Conservation (phyloP, 768 basidiomycete genomes). For the Amanita exitialis region DNA sequence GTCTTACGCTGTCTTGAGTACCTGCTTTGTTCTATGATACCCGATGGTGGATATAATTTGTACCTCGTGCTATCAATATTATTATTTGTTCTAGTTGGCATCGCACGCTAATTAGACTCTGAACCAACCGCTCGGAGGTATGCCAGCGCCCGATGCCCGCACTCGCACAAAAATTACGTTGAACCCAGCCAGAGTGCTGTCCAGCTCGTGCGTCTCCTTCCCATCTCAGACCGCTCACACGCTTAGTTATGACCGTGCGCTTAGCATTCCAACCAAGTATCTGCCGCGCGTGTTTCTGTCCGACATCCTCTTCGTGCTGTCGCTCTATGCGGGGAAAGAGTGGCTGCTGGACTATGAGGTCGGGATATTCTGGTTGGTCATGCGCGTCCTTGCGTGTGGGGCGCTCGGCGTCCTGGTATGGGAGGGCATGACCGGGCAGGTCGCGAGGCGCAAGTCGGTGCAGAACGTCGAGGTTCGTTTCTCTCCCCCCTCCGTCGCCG, state of each 20-base stretch:
- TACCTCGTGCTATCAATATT: slow-evolving; percentile 16
- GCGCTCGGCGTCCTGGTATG: slow-evolving; percentile 55
- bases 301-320: slow-evolving; percentile 53
- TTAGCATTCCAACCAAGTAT: slow-evolving; percentile 41
- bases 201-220: slow-evolving; percentile 50
- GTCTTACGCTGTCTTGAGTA: background rate
- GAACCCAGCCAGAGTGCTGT: slow-evolving; percentile 43
- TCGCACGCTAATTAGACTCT: background rate
- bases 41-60: background rate
- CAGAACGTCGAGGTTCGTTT: slow-evolving; percentile 36
- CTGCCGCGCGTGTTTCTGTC: slow-evolving; percentile 49
- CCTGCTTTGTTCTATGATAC: background rate
- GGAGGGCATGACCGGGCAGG: slow-evolving; percentile 45
- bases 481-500: too few species aligned
- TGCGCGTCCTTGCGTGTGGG: slow-evolving; percentile 64
- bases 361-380: slow-evolving; percentile 68
- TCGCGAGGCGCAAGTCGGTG: slow-evolving; percentile 41
- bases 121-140: slow-evolving; percentile 17
- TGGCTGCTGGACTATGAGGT: slow-evolving; percentile 57
- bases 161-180: slow-evolving; percentile 56
- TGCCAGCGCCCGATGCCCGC: slow-evolving; percentile 60
- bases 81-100: slow-evolving; percentile 21
- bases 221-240: too few species aligned
- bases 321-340: slow-evolving; percentile 56
- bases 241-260: background rate